A percentile compares a stretch with the other conserved stretches of the same genome.
Evolutionary conservation across 192 early-diverging fungal genomes (phyloP).

Genomic region (Coemansia sp.): DNA sequence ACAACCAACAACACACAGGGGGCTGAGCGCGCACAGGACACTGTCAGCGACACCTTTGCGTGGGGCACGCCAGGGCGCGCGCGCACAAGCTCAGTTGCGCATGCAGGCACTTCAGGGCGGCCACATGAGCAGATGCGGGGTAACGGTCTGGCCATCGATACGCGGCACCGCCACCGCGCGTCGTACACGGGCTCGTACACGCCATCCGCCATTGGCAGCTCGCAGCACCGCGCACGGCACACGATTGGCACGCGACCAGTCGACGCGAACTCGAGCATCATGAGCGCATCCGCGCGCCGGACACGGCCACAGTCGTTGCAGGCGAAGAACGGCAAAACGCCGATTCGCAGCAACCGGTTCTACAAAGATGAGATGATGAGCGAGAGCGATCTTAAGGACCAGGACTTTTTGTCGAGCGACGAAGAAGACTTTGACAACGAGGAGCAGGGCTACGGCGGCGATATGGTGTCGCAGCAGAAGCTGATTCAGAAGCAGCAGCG

Average conservation of each 20-base stretch:
- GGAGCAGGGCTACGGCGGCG: conserved; percentile 29
- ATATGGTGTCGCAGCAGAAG: conserved; percentile 51
- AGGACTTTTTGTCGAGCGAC: conserved; percentile 53
- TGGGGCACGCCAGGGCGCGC: conserved; percentile 37
- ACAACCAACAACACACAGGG: neutral
- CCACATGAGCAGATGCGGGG: conserved; percentile 18
- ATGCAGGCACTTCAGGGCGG: conserved; percentile 2
- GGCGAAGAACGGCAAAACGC: conserved; percentile 26
- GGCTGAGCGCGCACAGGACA: conserved; percentile 4
- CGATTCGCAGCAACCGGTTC: conserved; percentile 50
- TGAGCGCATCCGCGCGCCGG: conserved; percentile 30
- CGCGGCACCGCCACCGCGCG: conserved; percentile 26
- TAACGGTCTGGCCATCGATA: conserved; percentile 25
- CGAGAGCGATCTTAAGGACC: conserved; percentile 42
- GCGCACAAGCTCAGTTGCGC: conserved; percentile 41
- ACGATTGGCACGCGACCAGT: conserved; percentile 3
- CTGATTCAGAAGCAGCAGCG: conserved; percentile 55
- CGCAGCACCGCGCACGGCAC: conserved; percentile 13
- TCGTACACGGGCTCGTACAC: conserved; percentile 38
- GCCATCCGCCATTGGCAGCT: conserved; percentile 33
- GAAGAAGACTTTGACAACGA: conserved; percentile 51
- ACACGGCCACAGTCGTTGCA: conserved; percentile 17
- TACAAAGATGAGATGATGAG: conserved; percentile 45
- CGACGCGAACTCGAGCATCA: conserved; percentile 37
- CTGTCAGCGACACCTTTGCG: conserved; percentile 39